These are phyloP conservation scores for Ceraceosorus guamensis DNA, from an alignment of 1,284 basidiomycete genomes.

Conservation along the genomic window DNA sequence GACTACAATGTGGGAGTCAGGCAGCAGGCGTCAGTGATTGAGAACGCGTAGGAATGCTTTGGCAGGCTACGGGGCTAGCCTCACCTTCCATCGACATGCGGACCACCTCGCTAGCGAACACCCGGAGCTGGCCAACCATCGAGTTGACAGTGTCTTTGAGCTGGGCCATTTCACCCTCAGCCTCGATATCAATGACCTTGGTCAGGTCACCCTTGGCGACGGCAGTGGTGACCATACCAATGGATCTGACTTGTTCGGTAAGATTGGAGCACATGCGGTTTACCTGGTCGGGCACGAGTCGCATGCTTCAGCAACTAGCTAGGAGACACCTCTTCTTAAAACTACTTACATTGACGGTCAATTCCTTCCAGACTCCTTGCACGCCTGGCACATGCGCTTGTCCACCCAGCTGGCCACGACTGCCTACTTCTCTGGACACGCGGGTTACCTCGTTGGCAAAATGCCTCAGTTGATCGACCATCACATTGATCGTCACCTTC, in stretches of 20 bases:
- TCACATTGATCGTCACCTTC: conserved; percentile 96
- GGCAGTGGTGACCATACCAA: conserved; percentile 84
- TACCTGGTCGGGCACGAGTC: conserved; percentile 54
- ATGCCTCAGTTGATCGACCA: conserved; percentile 79
- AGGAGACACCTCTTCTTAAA: no score
- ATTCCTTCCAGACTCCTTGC: conserved; percentile 48
- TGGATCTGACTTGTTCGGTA: conserved; percentile 85
- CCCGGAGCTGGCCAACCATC: conserved; percentile 80
- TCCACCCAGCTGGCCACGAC: conserved; percentile 42
- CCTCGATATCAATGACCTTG: conserved; percentile 59
- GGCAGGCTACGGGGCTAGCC: background rate
- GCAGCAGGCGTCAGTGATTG: background rate
- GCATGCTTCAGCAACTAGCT: no score
- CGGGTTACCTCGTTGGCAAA: conserved; percentile 92
- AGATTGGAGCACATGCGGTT: conserved; percentile 88
- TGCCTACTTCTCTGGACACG: conserved; percentile 60
- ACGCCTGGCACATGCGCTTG: conserved; percentile 48
- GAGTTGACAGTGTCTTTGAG: conserved; percentile 79
- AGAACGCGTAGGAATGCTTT: background rate
- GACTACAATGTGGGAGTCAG: conserved; percentile 10
- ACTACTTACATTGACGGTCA: conserved; percentile 35
- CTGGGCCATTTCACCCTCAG: conserved; percentile 84
- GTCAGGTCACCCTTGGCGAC: conserved; percentile 60
- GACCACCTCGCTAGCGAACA: conserved; percentile 66
- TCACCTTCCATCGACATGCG: conserved; percentile 45